Conservation (phyloP, 140 eudicot species). For the Ambrosia hybrid region DNA sequence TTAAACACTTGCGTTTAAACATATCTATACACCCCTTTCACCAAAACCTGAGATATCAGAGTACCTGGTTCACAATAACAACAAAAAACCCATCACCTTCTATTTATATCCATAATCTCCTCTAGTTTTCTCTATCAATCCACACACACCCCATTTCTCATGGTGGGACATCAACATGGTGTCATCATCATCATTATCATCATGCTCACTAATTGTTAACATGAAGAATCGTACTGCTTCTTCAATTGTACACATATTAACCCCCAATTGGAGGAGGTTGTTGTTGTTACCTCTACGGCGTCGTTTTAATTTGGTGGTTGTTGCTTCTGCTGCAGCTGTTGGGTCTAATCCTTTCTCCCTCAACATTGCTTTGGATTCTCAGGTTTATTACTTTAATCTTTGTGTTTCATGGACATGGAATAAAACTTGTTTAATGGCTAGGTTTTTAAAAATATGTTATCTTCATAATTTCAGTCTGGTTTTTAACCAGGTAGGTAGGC, state of each 20-base stretch:
- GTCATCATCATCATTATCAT: conserved; percentile 36
- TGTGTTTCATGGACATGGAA: not conserved
- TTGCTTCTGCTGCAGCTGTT: conserved; percentile 72
- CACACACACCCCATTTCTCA: conserved; percentile 24
- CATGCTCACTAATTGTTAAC: conserved; percentile 31
- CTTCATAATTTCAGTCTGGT: too few species aligned
- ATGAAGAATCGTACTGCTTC: conserved; percentile 41
- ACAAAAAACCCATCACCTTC: conserved; percentile 29
- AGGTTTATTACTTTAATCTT: conserved; percentile 29
- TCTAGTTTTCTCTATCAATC: conserved; percentile 25
- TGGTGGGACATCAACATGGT: conserved; percentile 28
- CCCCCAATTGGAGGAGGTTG: conserved; percentile 33
- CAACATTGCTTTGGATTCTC: conserved; percentile 70
- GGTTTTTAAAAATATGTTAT: too few species aligned
- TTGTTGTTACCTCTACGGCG: conserved; percentile 40
- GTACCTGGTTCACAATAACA: not conserved
- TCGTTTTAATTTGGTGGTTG: conserved; percentile 45
- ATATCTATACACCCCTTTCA: too few species aligned
- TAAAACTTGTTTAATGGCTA: too few species aligned
- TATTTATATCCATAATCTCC: too few species aligned
- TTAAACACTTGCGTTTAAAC: too few species aligned
- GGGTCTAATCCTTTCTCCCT: conserved; percentile 61
- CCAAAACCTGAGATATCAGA: too few species aligned
- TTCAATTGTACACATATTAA: conserved; percentile 15
- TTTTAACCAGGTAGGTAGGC: too few species aligned